Percentiles rank a stretch among this genome's conserved stretches.
Evolutionary conservation across 495 filamentous ascomycete species (phyloP).

Genomic region (Hypoxylon subgilvum): DNA sequence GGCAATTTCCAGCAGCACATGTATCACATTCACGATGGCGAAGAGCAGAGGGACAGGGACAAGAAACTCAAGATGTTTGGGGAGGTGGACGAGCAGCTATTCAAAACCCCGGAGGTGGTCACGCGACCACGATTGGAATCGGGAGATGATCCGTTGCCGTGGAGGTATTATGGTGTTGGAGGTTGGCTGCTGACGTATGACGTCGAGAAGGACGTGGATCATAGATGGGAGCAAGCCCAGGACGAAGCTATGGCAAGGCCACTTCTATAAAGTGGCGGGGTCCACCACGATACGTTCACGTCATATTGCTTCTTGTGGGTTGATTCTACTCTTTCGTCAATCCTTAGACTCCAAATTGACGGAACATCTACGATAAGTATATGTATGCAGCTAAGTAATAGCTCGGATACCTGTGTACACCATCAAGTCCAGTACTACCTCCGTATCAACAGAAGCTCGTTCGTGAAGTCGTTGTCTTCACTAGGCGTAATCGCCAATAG

Average conservation of each 20-base stretch:
- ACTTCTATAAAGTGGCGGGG: constrained; percentile 2
- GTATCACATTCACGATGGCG: constrained; percentile 64
- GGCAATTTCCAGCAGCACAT: constrained; percentile 60
- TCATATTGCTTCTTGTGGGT: no score
- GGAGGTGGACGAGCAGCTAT: constrained; percentile 29
- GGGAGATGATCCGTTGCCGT: constrained; percentile 45
- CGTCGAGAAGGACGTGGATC: constrained; percentile 58
- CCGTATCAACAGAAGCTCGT: no score
- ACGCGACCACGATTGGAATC: constrained; percentile 52
- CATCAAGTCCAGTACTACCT: no score
- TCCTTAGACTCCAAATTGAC: no score
- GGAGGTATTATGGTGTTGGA: constrained; percentile 62
- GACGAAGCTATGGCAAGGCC: neutral
- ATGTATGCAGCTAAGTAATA: no score
- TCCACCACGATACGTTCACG: no score
- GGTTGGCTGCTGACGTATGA: constrained; percentile 63
- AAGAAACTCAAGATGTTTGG: constrained; percentile 53
- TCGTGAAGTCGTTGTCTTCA: no score
- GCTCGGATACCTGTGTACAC: no score
- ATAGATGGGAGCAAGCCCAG: constrained; percentile 39
- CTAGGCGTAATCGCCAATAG: no score
- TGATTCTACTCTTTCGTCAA: no score
- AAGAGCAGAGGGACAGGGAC: constrained; percentile 59
- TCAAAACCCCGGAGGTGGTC: constrained; percentile 40
- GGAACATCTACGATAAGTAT: no score